These are phyloP conservation scores for Elongisporangium undulatum DNA, from an alignment of 352 stramenopile species.

Conservation along the genomic window DNA sequence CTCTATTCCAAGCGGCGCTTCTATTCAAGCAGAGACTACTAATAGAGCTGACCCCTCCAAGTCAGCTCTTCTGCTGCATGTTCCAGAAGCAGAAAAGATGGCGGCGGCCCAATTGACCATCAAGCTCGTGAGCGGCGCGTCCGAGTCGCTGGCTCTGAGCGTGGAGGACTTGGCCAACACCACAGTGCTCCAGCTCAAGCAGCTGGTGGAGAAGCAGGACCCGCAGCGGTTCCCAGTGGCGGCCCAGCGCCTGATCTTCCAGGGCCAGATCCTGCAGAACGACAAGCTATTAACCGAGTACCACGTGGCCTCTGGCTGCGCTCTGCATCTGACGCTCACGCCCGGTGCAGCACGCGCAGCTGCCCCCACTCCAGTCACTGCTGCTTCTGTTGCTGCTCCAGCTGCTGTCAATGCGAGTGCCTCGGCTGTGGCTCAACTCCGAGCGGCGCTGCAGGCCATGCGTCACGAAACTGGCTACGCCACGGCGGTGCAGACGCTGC, in stretches of 20 bases:
- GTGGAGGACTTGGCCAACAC: constrained; percentile 32
- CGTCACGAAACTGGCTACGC: constrained; percentile 35
- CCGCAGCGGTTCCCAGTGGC: constrained; percentile 48
- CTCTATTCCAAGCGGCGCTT: background rate
- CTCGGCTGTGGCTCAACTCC: constrained; percentile 24
- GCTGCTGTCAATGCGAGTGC: constrained; percentile 1
- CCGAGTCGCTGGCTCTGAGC: constrained; percentile 46
- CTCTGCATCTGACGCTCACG: constrained; percentile 68
- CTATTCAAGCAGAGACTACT: background rate
- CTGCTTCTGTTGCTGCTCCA: constrained; percentile 6
- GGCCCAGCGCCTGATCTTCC: constrained; percentile 83
- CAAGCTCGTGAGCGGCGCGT: constrained; percentile 62
- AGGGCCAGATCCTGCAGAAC: constrained; percentile 82
- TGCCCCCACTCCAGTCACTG: constrained; percentile 3
- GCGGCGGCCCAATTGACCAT: constrained; percentile 44
- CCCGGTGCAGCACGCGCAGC: constrained; percentile 18
- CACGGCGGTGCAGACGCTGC: constrained; percentile 56
- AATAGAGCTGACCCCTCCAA: background rate
- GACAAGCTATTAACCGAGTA: constrained; percentile 63
- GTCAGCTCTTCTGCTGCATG: background rate
- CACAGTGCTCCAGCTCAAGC: constrained; percentile 65
- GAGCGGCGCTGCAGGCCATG: constrained; percentile 57
- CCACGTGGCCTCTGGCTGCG: constrained; percentile 50
- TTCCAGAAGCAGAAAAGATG: constrained; percentile 12
- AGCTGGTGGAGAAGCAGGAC: constrained; percentile 54